phyloP scores from a whole-genome alignment of 73 alveolate species.

The Paramecium primaurelia region DNA sequence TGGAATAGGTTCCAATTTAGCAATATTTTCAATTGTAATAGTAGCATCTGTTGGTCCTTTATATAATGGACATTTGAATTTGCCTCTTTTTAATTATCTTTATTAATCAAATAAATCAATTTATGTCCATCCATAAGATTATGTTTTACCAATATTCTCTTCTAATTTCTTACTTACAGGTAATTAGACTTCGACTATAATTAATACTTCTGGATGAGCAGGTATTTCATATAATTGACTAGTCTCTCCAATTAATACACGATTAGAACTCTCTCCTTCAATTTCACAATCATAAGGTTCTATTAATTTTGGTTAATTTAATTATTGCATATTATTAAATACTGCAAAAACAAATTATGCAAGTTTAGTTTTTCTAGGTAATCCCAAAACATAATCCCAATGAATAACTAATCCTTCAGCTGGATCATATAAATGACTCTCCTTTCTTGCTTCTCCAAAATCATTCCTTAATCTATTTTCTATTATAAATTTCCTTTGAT shows the following conservation, averaged over 20 bases:
- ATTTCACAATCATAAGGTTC: constrained; percentile 57
- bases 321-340: constrained; percentile 23
- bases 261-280: constrained; percentile 19
- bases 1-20: constrained; percentile 58
- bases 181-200: constrained; percentile 36
- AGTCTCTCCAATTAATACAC: constrained; percentile 50
- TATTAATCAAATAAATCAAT: constrained; percentile 55
- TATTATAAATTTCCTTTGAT: constrained; percentile 48
- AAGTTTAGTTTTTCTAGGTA: constrained; percentile 52
- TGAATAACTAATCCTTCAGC: constrained; percentile 52
- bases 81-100: constrained; percentile 58
- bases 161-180: constrained; percentile 43
- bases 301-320: constrained; percentile 32
- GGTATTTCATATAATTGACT: constrained; percentile 47
- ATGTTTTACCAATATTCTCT: constrained; percentile 45
- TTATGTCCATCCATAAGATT: constrained; percentile 54
- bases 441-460: constrained; percentile 36
- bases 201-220: constrained; percentile 37
- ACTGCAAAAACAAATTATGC: constrained; percentile 46
- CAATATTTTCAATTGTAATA: constrained; percentile 45
- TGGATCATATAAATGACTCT: constrained; percentile 40
- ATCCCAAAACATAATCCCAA: constrained; percentile 57
- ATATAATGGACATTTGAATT: constrained; percentile 55
- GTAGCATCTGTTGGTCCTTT: constrained; percentile 50
- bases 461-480: constrained; percentile 52